Percentiles rank a stretch among this genome's conserved stretches.
These are phyloP conservation scores for Amesomyces nigricolor DNA, from an alignment of 2,329 filamentous ascomycete species.

Conservation along the genomic window DNA sequence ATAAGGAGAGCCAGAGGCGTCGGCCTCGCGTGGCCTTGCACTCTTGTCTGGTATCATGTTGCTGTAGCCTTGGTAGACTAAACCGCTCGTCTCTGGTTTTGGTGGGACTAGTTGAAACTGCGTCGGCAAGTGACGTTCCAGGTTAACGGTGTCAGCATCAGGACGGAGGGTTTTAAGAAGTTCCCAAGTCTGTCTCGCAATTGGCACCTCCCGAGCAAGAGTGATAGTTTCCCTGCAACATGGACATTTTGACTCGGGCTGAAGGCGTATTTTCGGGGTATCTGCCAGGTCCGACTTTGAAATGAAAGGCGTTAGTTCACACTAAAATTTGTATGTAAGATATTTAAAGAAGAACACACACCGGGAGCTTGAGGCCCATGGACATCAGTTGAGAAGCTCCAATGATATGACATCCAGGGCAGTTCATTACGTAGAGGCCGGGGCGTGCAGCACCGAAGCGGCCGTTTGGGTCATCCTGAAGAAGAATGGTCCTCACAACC, in stretches of 20 bases:
- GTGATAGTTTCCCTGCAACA: slow-evolving; percentile 32
- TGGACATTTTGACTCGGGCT: slow-evolving; percentile 31
- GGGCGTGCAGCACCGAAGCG: slow-evolving; percentile 29
- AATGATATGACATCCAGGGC: slow-evolving; percentile 32
- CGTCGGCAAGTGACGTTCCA: slow-evolving; percentile 34
- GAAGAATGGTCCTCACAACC: slow-evolving; percentile 32
- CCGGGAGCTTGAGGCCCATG: slow-evolving; percentile 24
- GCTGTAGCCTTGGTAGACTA: slow-evolving; percentile 6
- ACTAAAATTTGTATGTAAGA: too few relatives aligned
- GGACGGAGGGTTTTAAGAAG: slow-evolving; percentile 33
- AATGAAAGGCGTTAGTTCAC: neutral
- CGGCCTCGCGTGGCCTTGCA: neutral
- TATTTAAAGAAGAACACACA: slow-evolving; percentile 15
- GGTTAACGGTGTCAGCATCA: slow-evolving; percentile 35
- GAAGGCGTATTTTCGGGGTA: slow-evolving; percentile 17
- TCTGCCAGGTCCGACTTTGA: slow-evolving; percentile 5
- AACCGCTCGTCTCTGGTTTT: slow-evolving; percentile 10
- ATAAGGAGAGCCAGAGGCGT: neutral
- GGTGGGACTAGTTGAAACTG: slow-evolving; percentile 33
- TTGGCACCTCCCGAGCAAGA: slow-evolving; percentile 34
- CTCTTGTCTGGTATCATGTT: neutral
- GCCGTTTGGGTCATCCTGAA: slow-evolving; percentile 33
- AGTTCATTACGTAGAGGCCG: slow-evolving; percentile 35
- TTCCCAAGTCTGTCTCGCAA: slow-evolving; percentile 34
- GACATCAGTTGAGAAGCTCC: slow-evolving; percentile 33